Conservation (phyloP, 164 flowering plant species). For the Stephania cephalantha region DNA sequence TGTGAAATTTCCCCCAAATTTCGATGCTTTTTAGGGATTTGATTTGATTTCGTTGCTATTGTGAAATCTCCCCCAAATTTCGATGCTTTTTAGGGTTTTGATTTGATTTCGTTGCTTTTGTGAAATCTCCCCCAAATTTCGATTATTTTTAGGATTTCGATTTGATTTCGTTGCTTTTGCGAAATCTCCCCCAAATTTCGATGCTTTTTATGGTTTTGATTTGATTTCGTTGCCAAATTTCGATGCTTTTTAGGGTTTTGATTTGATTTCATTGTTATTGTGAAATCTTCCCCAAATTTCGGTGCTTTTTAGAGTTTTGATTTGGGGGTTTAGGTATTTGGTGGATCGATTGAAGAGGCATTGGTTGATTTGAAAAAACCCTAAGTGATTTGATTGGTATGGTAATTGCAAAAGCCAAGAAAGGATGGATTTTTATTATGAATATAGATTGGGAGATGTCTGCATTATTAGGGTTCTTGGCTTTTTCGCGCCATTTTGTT, state of each 20-base stretch:
- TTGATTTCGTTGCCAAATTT: background rate
- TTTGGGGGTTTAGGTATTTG: background rate
- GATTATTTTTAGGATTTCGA: no score
- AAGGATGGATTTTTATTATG: background rate
- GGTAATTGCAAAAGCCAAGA: no score
- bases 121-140: no score
- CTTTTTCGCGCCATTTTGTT: background rate
- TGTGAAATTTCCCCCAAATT: background rate
- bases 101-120: background rate
- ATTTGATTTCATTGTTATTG: no score
- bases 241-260: no score
- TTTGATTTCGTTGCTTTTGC: no score
- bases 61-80: no score
- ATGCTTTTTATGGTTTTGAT: slow-evolving; percentile 1
- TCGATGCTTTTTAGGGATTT: background rate
- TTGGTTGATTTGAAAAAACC: background rate
- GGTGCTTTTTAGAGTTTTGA: slow-evolving; percentile 1
- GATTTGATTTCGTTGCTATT: background rate
- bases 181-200: no score
- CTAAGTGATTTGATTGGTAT: no score
- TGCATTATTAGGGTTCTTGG: background rate
- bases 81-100: no score
- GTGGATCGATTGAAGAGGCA: background rate
- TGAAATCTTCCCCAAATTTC: no score
- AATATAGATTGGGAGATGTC: background rate